These are phyloP conservation scores for Plasmopara halstedii DNA, from an alignment of 352 stramenopile genomes.

Conservation along the genomic window DNA sequence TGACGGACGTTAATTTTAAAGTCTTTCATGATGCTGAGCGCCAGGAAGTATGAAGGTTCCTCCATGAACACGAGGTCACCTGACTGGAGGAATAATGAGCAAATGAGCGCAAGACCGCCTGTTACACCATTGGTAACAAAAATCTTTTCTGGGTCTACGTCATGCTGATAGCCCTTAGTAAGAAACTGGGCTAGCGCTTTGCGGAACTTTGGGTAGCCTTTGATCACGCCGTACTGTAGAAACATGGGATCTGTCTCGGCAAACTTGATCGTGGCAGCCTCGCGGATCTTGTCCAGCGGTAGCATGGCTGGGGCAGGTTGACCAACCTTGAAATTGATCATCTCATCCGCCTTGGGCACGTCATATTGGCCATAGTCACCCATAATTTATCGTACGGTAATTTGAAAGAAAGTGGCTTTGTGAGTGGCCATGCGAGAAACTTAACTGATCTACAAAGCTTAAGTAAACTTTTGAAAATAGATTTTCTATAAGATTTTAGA, in stretches of 20 bases:
- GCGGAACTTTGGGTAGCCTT: constrained; percentile 84
- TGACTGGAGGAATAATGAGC: constrained; percentile 76
- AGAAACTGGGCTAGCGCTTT: constrained; percentile 69
- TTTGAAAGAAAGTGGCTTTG: constrained; percentile 10
- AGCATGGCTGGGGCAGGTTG: constrained; percentile 77
- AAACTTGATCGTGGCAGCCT: constrained; percentile 76
- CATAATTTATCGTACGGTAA: constrained; percentile 26
- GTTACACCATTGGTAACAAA: constrained; percentile 93
- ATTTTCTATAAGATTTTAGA: no score
- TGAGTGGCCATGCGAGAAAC: constrained; percentile 18
- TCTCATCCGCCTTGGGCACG: constrained; percentile 63
- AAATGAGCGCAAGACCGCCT: constrained; percentile 88
- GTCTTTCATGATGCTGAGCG: constrained; percentile 90
- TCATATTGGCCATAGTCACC: constrained; percentile 83
- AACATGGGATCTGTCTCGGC: constrained; percentile 78
- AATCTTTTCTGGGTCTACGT: constrained; percentile 75
- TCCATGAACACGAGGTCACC: constrained; percentile 92
- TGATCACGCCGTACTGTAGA: constrained; percentile 86
- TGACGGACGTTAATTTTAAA: constrained; percentile 88
- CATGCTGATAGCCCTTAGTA: constrained; percentile 63
- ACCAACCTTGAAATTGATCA: constrained; percentile 90
- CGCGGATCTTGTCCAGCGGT: constrained; percentile 81
- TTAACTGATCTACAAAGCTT: no score
- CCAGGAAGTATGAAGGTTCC: constrained; percentile 92
- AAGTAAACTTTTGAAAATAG: no score